These are phyloP conservation scores for Clitopilus passeckerianus DNA, from an alignment of 768 basidiomycete species.

Conservation along the genomic window DNA sequence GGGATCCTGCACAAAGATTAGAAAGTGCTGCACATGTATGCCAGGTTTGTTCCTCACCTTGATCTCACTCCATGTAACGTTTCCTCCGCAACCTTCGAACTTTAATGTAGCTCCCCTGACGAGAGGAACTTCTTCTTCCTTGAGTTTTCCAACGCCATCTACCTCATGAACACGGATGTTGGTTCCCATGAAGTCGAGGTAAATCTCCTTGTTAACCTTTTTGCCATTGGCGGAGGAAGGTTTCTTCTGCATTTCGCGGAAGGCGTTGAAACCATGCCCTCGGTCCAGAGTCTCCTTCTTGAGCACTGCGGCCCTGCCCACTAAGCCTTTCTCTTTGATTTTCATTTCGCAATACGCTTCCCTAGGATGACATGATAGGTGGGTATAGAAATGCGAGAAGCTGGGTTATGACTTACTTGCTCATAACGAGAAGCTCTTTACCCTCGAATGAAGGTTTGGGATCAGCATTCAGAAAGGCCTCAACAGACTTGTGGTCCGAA, in stretches of 20 bases:
- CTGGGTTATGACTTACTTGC: constrained; percentile 57
- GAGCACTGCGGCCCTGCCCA: constrained; percentile 60
- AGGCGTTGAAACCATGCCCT: constrained; percentile 71
- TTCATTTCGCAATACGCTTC: constrained; percentile 93
- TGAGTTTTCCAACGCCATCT: constrained; percentile 58
- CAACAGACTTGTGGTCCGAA: constrained; percentile 59
- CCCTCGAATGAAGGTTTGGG: constrained; percentile 81
- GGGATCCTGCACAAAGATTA: constrained; percentile 28
- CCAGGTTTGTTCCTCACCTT: constrained; percentile 27
- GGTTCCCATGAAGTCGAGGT: constrained; percentile 70
- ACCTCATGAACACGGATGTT: constrained; percentile 63
- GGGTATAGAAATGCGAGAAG: neutral
- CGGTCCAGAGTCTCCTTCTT: constrained; percentile 51
- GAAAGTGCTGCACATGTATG: neutral
- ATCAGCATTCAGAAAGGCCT: constrained; percentile 74
- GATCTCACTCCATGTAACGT: constrained; percentile 43
- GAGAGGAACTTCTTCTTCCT: constrained; percentile 53
- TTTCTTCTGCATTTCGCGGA: constrained; percentile 53
- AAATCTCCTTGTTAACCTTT: constrained; percentile 49
- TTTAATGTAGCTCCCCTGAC: constrained; percentile 49
- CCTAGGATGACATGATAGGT: constrained; percentile 28
- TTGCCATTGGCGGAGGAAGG: constrained; percentile 20
- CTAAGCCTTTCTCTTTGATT: constrained; percentile 89
- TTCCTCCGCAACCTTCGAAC: constrained; percentile 54
- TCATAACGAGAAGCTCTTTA: constrained; percentile 75